Conservation (phyloP, 441 rosid species). For the Gossypium armourianum region DNA sequence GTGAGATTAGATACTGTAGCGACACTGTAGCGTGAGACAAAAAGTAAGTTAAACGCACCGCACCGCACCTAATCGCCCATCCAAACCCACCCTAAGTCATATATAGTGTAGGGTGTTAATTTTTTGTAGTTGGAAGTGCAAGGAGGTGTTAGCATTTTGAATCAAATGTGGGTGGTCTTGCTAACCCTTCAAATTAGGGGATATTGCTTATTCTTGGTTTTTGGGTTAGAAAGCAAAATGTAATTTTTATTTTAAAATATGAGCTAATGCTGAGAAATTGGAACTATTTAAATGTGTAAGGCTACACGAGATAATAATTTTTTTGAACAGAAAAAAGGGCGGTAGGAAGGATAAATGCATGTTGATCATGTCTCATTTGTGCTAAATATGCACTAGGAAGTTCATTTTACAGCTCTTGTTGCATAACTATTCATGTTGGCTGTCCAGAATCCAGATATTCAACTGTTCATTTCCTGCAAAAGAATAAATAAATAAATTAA, state of each 20-base stretch:
- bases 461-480: not conserved
- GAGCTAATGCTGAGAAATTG: not conserved
- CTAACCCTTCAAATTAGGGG: not conserved
- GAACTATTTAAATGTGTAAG: not conserved
- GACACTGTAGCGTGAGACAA: no score
- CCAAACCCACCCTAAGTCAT: no score
- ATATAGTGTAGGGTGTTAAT: not conserved
- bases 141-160: not conserved
- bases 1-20: no score
- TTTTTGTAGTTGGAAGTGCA: not conserved
- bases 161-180: not conserved
- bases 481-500: not conserved
- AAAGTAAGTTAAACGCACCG: no score
- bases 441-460: not conserved
- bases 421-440: not conserved
- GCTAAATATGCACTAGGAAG: not conserved
- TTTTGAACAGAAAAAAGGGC: not conserved
- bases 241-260: not conserved
- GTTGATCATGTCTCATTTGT: not conserved
- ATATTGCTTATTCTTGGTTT: not conserved
- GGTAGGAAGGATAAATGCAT: not conserved
- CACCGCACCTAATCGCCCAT: no score
- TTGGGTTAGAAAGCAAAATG: not conserved
- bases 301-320: not conserved
- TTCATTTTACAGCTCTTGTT: not conserved